These are phyloP conservation scores for Casaregolazyma lundiana DNA, from an alignment of 1,139 yeast species.

Conservation along the genomic window DNA sequence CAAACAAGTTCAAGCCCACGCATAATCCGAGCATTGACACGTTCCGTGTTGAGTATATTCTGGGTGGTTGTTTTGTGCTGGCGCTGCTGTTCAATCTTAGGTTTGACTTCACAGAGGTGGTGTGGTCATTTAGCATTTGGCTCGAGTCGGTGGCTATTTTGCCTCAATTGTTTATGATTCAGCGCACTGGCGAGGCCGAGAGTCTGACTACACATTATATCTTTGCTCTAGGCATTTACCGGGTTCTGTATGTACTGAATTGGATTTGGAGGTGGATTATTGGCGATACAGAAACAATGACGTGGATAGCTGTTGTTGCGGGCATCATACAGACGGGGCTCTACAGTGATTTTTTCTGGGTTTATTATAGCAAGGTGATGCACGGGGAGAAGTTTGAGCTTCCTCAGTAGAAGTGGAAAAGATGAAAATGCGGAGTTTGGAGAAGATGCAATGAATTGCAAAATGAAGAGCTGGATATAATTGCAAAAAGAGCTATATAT, in stretches of 20 bases:
- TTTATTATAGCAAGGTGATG: constrained; percentile 79
- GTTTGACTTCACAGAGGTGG: constrained; percentile 53
- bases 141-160: constrained; percentile 85
- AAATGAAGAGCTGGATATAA: no score
- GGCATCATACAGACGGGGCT: constrained; percentile 82
- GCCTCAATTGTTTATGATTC: constrained; percentile 88
- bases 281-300: constrained; percentile 60
- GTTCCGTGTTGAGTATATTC: constrained; percentile 67
- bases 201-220: constrained; percentile 86
- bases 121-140: constrained; percentile 38
- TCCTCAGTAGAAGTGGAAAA: constrained; percentile 47
- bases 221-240: constrained; percentile 84
- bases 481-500: no score
- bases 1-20: constrained; percentile 49
- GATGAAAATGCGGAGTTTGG: no score
- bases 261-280: constrained; percentile 85
- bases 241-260: constrained; percentile 86
- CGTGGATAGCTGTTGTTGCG: constrained; percentile 65
- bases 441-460: no score
- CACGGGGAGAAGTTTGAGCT: constrained; percentile 77
- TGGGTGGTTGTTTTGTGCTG: constrained; percentile 57
- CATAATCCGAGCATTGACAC: constrained; percentile 64
- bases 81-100: constrained; percentile 64
- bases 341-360: constrained; percentile 92
- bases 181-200: constrained; percentile 85